Conservation (phyloP, 495 filamentous ascomycete genomes). For the Talaromyces liani region DNA sequence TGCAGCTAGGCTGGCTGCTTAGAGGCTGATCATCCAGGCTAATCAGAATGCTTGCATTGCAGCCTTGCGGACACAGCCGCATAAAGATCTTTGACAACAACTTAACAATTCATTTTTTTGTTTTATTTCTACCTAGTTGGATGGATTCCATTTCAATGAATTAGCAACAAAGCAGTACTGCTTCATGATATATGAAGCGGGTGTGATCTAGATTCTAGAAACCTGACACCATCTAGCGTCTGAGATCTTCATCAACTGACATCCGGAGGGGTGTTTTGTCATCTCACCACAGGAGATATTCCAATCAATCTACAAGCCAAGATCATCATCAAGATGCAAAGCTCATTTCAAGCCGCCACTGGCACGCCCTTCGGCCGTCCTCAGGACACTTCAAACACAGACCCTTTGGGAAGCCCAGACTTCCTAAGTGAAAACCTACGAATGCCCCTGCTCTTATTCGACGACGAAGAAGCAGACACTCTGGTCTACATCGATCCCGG, state of each 20-base stretch:
- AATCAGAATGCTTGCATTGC: background rate
- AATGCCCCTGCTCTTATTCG: constrained; percentile 19
- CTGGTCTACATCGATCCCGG: constrained; percentile 45
- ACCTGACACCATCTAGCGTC: background rate
- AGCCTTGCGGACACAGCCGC: background rate
- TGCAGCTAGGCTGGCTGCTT: background rate
- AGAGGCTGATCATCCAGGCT: background rate
- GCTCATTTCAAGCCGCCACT: background rate
- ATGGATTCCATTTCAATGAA: background rate
- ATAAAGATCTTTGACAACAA: background rate
- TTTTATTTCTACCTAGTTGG: background rate
- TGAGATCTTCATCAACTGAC: too few species aligned
- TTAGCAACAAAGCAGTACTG: background rate
- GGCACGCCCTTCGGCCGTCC: background rate
- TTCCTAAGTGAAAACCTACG: background rate
- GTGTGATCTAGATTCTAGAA: background rate
- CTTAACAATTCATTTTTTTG: background rate
- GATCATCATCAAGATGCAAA: background rate
- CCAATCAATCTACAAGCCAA: background rate
- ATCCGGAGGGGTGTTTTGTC: background rate
- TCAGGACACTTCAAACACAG: background rate
- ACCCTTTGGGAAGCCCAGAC: background rate
- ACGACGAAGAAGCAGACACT: constrained; percentile 41
- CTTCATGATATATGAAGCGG: background rate
- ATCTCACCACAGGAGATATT: background rate